A percentile compares a stretch with the other conserved stretches of the same genome.
These are phyloP conservation scores for Trichaptum fuscoviolaceum DNA, from an alignment of 768 basidiomycete genomes.

Conservation along the genomic window DNA sequence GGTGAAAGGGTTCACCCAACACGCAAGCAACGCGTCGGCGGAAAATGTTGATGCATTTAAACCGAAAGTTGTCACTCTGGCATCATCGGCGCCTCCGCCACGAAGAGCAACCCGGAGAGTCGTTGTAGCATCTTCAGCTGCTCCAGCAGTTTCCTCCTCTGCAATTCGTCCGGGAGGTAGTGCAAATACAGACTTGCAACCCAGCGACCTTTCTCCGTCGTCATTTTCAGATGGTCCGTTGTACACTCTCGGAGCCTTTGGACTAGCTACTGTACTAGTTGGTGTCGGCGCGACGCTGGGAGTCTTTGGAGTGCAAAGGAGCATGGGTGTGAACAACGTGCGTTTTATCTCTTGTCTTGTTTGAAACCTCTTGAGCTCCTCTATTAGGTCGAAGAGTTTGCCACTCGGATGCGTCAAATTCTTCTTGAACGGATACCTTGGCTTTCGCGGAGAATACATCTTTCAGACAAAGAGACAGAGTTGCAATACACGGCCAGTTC, in stretches of 20 bases:
- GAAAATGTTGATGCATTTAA: neutral
- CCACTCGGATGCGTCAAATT: conserved; percentile 45
- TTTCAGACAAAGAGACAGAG: conserved; percentile 25
- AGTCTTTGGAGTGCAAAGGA: conserved; percentile 44
- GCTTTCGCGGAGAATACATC: conserved; percentile 48
- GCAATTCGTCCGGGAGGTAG: too few species aligned
- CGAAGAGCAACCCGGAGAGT: neutral
- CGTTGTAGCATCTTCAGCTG: neutral
- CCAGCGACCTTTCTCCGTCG: neutral
- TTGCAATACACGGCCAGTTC: neutral
- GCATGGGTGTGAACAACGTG: conserved; percentile 53
- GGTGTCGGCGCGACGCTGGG: conserved; percentile 38
- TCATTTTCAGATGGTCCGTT: conserved; percentile 41
- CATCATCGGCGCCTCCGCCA: neutral
- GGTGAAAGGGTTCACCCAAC: neutral
- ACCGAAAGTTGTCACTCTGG: neutral
- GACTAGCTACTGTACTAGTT: conserved; percentile 59
- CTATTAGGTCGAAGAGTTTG: conserved; percentile 53
- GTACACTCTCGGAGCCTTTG: conserved; percentile 58
- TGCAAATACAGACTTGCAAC: neutral
- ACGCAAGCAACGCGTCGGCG: neutral
- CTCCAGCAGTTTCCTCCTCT: neutral
- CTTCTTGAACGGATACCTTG: conserved; percentile 43
- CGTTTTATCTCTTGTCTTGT: conserved; percentile 20
- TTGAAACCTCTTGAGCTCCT: neutral